phyloP scores from a whole-genome alignment of 805 yeast species.

The Candida silvatica region DNA sequence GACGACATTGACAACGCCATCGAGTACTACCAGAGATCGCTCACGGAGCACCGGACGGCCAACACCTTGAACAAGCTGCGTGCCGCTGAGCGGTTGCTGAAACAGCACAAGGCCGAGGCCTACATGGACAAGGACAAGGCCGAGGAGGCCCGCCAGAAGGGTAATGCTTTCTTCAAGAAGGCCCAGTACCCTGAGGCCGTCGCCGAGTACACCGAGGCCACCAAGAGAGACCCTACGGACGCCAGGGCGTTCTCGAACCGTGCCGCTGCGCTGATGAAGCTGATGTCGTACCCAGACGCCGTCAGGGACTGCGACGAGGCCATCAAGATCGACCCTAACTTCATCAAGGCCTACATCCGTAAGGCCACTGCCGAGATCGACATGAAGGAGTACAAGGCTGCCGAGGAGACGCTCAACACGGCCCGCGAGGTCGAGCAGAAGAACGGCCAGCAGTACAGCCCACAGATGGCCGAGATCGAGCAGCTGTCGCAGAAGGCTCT shows the following conservation, averaged over 20 bases:
- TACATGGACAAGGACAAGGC: conserved; percentile 89
- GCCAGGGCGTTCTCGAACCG: conserved; percentile 96
- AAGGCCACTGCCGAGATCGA: conserved; percentile 93
- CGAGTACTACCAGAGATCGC: conserved; percentile 75
- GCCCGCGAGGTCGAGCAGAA: conserved; percentile 74
- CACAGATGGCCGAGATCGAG: conserved; percentile 64
- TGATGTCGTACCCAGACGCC: conserved; percentile 96
- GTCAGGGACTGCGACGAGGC: conserved; percentile 88
- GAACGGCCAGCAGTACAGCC: conserved; percentile 45
- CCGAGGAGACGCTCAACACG: conserved; percentile 68
- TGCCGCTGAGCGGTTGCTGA: conserved; percentile 76
- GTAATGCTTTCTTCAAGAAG: conserved; percentile 80
- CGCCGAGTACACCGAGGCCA: conserved; percentile 89
- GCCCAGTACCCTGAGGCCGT: conserved; percentile 98
- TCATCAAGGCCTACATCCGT: conserved; percentile 92
- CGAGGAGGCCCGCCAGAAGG: conserved; percentile 88
- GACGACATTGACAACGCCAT: conserved; percentile 68
- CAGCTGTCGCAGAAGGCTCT: conserved; percentile 71
- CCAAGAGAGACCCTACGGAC: conserved; percentile 94
- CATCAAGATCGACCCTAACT: conserved; percentile 77
- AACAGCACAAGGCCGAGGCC: conserved; percentile 65
- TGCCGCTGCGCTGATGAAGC: conserved; percentile 92
- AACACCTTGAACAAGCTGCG: conserved; percentile 85
- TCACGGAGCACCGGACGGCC: conserved; percentile 96
- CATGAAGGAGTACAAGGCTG: conserved; percentile 75